Base-by-base conservation (phyloP, 2,329 filamentous ascomycete genomes). In the Diaporthe australafricana region DNA sequence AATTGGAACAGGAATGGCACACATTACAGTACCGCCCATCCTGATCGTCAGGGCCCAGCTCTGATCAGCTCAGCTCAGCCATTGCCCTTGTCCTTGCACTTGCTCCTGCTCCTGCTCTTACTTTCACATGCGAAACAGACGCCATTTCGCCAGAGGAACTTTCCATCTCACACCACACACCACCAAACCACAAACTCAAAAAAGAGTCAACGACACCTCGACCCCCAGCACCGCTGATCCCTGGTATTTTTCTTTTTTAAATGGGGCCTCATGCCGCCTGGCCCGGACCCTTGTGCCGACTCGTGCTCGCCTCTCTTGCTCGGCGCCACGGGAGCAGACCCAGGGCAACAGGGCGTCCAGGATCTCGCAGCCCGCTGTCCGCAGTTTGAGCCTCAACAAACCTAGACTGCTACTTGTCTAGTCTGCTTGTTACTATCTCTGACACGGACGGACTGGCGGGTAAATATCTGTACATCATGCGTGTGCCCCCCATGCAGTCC, bases 51-150 rank as follows among this genome's bases (percentile, higher is more conserved):
- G 60, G 60, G n/a, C 60, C 60, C 60, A 38, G 45, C 52, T 12
- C 52, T 8, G 50, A 3, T 47, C 40, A 32, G 57, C 40, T 9
- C 32, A 35, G 32, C 32, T 9, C 32, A 35, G 32, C 32, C 32
- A 5, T 35, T 35, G n/a, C 32, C 32, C 32, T 35, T 35, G 32
- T 9, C 32, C 32, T 35, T 35, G 32, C 32, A 5, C 32, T 35
- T 35, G 32, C 32, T 9, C 32, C 9, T 35, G 32, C 57, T n/a
- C 42, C 32, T 63, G 11, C 42, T 62, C 57, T 3, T 47, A n/a
- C 27, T 63, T 63, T 65, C 60, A 65, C 60, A 65, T 65, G 60
- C 60, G 60, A 65, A 65, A 65, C 60, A 35, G 60, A 65, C 45
- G 30, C 48, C 5, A 65, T 65, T 30, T 65, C 20, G 42, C 42